Evolutionary conservation across 148 eudicot genomes (phyloP).

Genomic region (Rhododendron vialii): DNA sequence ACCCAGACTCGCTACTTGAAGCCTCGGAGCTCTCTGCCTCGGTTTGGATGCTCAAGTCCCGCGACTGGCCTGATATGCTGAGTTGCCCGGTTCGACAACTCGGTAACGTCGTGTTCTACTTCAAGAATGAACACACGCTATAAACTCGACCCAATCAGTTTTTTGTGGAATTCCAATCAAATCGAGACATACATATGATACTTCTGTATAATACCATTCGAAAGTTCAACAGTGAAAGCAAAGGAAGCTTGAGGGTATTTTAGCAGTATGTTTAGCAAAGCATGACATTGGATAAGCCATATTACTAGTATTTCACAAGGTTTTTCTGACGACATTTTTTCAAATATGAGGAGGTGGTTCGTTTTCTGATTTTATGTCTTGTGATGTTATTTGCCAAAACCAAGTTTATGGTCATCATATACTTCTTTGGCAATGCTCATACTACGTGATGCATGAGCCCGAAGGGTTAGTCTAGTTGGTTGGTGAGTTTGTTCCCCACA

Average conservation of each 20-base stretch:
- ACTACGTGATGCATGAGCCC: no score
- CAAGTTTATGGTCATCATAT: no score
- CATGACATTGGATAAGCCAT: not conserved
- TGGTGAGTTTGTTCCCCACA: no score
- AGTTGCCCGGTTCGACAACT: not conserved
- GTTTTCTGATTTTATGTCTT: no score
- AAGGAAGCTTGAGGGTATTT: not conserved
- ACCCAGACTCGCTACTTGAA: not conserved
- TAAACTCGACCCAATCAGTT: not conserved
- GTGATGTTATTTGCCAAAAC: no score
- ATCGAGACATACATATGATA: not conserved
- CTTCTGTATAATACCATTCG: not conserved
- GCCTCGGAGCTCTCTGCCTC: not conserved
- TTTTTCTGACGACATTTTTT: no score
- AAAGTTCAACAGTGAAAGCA: not conserved
- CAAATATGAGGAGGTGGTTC: no score
- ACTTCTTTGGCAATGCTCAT: no score
- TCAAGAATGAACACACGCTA: not conserved
- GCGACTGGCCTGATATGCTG: not conserved
- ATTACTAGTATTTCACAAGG: no score
- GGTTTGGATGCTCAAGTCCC: not conserved
- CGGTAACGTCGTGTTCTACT: not conserved
- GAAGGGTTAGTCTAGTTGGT: no score
- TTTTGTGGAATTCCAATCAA: not conserved
- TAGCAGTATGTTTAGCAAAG: not conserved